phyloP scores from a whole-genome alignment of 1,284 basidiomycete species.

The Puccinia horiana region DNA sequence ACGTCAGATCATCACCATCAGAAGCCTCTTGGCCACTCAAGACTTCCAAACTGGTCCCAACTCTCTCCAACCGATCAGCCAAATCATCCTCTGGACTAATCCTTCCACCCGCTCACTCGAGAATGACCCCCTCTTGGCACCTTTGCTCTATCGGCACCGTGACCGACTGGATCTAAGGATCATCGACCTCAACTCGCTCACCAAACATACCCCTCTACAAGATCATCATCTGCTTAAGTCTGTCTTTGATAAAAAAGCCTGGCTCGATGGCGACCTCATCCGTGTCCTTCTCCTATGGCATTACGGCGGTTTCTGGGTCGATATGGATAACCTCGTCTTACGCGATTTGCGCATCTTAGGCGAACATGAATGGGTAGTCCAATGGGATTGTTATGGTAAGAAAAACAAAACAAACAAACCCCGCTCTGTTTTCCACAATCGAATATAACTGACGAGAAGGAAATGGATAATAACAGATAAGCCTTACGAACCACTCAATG shows the following conservation, averaged over 20 bases:
- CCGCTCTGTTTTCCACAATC: neutral
- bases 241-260: conserved; percentile 72
- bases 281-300: conserved; percentile 82
- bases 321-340: conserved; percentile 89
- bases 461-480: conserved; percentile 68
- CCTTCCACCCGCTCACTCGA: conserved; percentile 61
- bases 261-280: conserved; percentile 89
- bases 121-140: conserved; percentile 66
- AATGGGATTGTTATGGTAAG: conserved; percentile 94
- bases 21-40: conserved; percentile 87
- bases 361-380: conserved; percentile 84
- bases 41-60: conserved; percentile 68
- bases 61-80: conserved; percentile 73
- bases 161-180: conserved; percentile 69
- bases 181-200: conserved; percentile 70
- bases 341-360: conserved; percentile 76
- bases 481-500: conserved; percentile 80
- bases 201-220: conserved; percentile 73
- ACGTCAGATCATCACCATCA: conserved; percentile 81
- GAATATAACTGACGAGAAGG: too few relatives aligned
- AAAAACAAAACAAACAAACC: conserved; percentile 42
- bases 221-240: conserved; percentile 65
- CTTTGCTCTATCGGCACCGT: conserved; percentile 68
- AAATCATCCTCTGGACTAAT: conserved; percentile 63
- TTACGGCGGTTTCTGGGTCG: conserved; percentile 86